Conservation (phyloP, 176 grass and related monocot genomes). For the Aegilops bicornis region DNA sequence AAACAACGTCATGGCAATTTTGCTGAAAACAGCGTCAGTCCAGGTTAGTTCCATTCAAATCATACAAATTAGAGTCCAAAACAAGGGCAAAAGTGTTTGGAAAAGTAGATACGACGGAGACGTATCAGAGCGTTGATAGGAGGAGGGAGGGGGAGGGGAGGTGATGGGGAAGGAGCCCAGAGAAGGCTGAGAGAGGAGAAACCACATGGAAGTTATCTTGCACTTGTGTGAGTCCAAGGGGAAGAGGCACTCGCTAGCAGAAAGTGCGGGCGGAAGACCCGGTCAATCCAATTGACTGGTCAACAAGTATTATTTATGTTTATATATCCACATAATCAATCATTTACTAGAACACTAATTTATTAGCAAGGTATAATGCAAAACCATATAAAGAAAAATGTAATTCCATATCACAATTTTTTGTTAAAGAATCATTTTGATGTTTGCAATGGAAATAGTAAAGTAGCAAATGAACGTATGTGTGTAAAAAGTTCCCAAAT, state of each 20-base stretch:
- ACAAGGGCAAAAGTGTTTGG: no score
- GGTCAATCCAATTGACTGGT: not conserved
- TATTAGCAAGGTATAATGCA: not conserved
- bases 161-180: not conserved
- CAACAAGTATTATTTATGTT: not conserved
- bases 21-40: no score
- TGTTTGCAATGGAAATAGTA: not conserved
- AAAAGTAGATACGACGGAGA: no score
- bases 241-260: not conserved
- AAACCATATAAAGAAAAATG: not conserved
- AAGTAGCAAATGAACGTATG: no score
- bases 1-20: no score
- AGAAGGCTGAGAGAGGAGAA: not conserved
- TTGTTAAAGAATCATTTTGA: not conserved
- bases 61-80: no score
- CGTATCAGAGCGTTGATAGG: not conserved
- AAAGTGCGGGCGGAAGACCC: not conserved
- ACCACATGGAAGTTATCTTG: not conserved
- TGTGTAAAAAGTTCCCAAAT: no score
- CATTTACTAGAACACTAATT: not conserved
- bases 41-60: no score
- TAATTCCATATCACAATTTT: not conserved
- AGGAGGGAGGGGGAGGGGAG: not conserved
- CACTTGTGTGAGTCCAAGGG: not conserved
- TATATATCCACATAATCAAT: not conserved